These are phyloP conservation scores for Salix caprea DNA, from an alignment of 345 rosid species.

Conservation along the genomic window DNA sequence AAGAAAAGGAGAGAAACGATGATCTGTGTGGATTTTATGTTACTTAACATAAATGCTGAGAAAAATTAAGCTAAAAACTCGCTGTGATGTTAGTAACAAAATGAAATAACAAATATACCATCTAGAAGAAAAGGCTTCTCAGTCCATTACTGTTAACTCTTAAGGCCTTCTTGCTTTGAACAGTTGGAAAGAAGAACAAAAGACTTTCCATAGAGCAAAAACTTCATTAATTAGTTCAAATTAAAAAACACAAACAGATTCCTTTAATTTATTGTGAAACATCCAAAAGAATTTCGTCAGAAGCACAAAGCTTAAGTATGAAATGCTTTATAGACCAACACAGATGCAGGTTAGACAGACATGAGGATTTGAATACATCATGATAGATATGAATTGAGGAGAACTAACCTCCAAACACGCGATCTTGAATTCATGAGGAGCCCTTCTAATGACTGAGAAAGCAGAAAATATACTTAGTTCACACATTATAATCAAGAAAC, in stretches of 20 bases:
- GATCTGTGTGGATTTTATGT: too few relatives aligned
- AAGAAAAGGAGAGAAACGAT: too few relatives aligned
- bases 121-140: not conserved
- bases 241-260: too few relatives aligned
- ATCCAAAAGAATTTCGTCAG: not conserved
- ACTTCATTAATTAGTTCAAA: too few relatives aligned
- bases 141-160: not conserved
- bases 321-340: not conserved
- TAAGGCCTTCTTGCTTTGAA: not conserved
- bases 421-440: slow-evolving; percentile 99
- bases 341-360: not conserved
- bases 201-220: not conserved
- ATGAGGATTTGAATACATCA: not conserved
- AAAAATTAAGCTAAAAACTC: too few relatives aligned
- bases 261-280: not conserved
- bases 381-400: not conserved
- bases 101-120: not conserved
- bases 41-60: too few relatives aligned
- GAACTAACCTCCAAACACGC: slow-evolving; percentile 89
- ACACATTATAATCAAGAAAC: slow-evolving; percentile 2
- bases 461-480: slow-evolving; percentile 12
- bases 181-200: not conserved
- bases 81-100: too few relatives aligned
- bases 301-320: not conserved
- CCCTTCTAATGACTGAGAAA: slow-evolving; percentile 81